Evolutionary conservation across 345 rosid genomes (phyloP), one percentile per base, ranked within the genome.

Genomic region (Raphanus sativus): DNA sequence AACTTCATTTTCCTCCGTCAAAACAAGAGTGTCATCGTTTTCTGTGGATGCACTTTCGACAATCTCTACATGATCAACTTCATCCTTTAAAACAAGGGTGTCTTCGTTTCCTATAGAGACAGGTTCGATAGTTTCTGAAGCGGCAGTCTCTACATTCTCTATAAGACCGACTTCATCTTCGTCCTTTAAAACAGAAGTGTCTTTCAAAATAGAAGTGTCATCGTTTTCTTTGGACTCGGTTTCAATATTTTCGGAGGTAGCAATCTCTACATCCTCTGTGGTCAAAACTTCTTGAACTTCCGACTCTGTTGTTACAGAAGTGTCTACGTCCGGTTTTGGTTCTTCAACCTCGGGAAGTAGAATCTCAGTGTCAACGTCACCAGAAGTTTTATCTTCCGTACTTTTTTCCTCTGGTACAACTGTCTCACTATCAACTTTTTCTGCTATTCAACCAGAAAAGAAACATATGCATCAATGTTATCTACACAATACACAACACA

Each of bases 381-480:
- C 77, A n/a, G 48, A 61, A 25, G 0, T 34, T 13, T 48, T 5
- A 2, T n/a, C 67, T 12, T 70, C 71, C 29, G 15, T 5, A 30
- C 6, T 13, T 24, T 38, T 77, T 7, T 77, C 76, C 36, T 78
- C 81, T 32, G 66, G 73, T 48, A 58, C 67, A 52, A 29, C 38
- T 52, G 28, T 45, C 13, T 72, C 74, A 73, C 11, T 17, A 42
- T 66, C 73, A 6, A 12, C 12, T 0, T 72, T 17, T 17, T 78
- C 81, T 72, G 73, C 12, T 59, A 11, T 24, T 1, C 34, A 42
- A n/a, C 17, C 0, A 21, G 13, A 34, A 36, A 45, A 50, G 1
- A 40, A 65, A 69, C 16, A 52, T 50, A n/a, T n/a, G 36, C n/a
- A 54, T 61, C 63, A 62, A 11, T 24, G 10, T 69, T n/a, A 21